These are phyloP conservation scores for Aspergillus fructus DNA, from an alignment of 2,329 filamentous ascomycete species.

Conservation along the genomic window DNA sequence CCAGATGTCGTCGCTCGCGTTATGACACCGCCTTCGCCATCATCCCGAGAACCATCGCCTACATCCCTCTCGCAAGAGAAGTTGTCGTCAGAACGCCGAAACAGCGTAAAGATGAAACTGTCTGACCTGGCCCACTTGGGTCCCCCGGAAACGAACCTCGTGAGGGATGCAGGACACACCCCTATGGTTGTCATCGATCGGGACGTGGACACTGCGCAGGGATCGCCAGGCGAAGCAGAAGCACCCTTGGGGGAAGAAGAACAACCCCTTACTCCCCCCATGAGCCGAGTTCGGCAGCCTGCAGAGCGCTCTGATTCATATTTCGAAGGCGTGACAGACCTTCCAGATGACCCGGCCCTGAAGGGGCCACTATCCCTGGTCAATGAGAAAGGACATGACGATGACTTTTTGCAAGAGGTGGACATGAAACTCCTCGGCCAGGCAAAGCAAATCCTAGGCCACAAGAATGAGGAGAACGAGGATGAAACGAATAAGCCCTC, in stretches of 20 bases:
- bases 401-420: slow-evolving; percentile 41
- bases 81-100: slow-evolving; percentile 26
- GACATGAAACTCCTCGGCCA: slow-evolving; percentile 45
- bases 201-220: slow-evolving; percentile 28
- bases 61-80: slow-evolving; percentile 24
- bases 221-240: slow-evolving; percentile 27
- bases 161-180: slow-evolving; percentile 45
- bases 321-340: slow-evolving; percentile 36
- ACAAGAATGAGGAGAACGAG: slow-evolving; percentile 18
- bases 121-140: slow-evolving; percentile 40
- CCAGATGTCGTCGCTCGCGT: slow-evolving; percentile 45
- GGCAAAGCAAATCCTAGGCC: slow-evolving; percentile 33
- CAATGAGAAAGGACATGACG: slow-evolving; percentile 42
- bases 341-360: slow-evolving; percentile 45
- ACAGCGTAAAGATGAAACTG: slow-evolving; percentile 34
- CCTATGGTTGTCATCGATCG: slow-evolving; percentile 44
- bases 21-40: slow-evolving; percentile 42
- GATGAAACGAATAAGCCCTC: slow-evolving; percentile 25
- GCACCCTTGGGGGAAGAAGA: slow-evolving; percentile 25
- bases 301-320: slow-evolving; percentile 42
- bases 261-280: slow-evolving; percentile 34
- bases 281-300: slow-evolving; percentile 30
- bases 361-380: slow-evolving; percentile 44
- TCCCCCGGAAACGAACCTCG: slow-evolving; percentile 40
- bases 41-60: slow-evolving; percentile 27